Evolutionary conservation across 352 stramenopile species (phyloP).

Genomic region (Phytophthora capsici): DNA sequence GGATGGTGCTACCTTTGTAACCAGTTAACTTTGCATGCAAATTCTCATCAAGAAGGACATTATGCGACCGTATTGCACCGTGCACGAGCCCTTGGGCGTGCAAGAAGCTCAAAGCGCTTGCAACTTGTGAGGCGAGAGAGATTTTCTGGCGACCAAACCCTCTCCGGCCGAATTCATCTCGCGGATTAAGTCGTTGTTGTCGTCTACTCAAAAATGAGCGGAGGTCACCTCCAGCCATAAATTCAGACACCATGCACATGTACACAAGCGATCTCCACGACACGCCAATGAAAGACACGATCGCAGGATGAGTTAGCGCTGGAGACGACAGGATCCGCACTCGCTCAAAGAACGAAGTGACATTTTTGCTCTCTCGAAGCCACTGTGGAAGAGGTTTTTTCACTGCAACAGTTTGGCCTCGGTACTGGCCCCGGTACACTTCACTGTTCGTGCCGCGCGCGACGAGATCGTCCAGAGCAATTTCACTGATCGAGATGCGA

Average conservation of each 20-base stretch:
- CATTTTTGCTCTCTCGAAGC: constrained; percentile 38
- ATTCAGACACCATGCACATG: constrained; percentile 59
- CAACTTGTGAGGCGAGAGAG: constrained; percentile 51
- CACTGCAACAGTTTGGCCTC: constrained; percentile 51
- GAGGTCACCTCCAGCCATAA: constrained; percentile 63
- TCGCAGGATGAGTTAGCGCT: constrained; percentile 45
- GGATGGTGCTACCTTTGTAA: constrained; percentile 33
- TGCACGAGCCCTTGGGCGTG: constrained; percentile 52
- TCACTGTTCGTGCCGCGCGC: constrained; percentile 56
- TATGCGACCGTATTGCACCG: constrained; percentile 36
- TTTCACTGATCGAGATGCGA: constrained; percentile 28
- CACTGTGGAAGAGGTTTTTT: constrained; percentile 65
- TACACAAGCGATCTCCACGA: constrained; percentile 59
- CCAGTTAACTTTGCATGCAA: constrained; percentile 61
- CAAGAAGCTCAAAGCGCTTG: constrained; percentile 55
- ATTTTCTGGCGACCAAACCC: constrained; percentile 56
- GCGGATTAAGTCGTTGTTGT: constrained; percentile 23
- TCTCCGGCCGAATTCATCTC: constrained; percentile 12
- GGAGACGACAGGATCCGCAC: constrained; percentile 49
- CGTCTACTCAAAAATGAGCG: constrained; percentile 45
- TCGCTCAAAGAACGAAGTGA: constrained; percentile 56
- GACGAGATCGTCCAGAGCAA: constrained; percentile 37
- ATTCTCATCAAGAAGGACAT: constrained; percentile 40
- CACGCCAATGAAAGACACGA: constrained; percentile 58
- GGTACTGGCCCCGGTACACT: constrained; percentile 61